phyloP scores from a whole-genome alignment of 306 rosid species.

The Mimosa bimucronata region DNA sequence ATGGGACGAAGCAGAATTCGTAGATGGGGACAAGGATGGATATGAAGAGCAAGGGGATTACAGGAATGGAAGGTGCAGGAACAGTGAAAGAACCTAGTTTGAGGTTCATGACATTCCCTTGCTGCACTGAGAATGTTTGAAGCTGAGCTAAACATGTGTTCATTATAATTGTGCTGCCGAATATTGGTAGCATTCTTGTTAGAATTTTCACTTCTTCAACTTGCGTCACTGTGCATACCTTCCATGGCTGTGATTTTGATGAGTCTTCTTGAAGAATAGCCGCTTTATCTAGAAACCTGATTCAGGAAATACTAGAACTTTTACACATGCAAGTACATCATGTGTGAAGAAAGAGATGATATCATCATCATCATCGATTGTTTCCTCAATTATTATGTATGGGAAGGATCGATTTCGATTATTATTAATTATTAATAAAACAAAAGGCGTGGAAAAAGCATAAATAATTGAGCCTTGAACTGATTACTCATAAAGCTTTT shows the following conservation, averaged over 20 bases:
- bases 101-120: constrained; percentile 69
- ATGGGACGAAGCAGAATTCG: constrained; percentile 78
- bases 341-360: background rate
- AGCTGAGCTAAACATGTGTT: constrained; percentile 95
- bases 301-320: constrained; percentile 25
- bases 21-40: constrained; percentile 66
- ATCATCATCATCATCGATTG: background rate
- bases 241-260: constrained; percentile 59
- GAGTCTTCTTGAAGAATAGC: constrained; percentile 53
- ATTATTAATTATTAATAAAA: background rate
- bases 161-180: constrained; percentile 87
- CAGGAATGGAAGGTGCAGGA: constrained; percentile 80
- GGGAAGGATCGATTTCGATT: background rate
- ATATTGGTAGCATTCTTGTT: constrained; percentile 79
- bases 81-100: constrained; percentile 58
- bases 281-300: constrained; percentile 81
- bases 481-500: constrained; percentile 19
- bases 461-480: constrained; percentile 28
- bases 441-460: background rate
- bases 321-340: constrained; percentile 8
- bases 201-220: constrained; percentile 92
- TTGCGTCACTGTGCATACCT: constrained; percentile 81
- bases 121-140: constrained; percentile 85
- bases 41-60: constrained; percentile 74
- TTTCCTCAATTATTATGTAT: background rate